These are phyloP conservation scores for Hemileccinum impolitum DNA, from an alignment of 768 basidiomycete genomes.

Conservation along the genomic window DNA sequence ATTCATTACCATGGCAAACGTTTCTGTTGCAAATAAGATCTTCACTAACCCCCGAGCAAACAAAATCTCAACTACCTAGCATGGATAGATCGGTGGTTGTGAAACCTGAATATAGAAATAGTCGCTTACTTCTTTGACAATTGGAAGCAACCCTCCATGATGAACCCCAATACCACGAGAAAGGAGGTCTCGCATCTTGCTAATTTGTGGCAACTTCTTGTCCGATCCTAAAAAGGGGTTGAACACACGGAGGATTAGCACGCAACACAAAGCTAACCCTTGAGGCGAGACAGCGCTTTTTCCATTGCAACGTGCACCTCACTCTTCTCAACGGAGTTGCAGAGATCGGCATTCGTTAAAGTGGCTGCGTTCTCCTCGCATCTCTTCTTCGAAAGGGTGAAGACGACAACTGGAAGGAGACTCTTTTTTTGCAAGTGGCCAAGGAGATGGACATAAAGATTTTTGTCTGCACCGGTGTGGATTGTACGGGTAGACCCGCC, in stretches of 20 bases:
- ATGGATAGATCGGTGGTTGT: constrained; percentile 7
- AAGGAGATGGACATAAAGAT: constrained; percentile 90
- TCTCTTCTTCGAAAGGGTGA: constrained; percentile 94
- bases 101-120: background rate
- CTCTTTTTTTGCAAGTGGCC: constrained; percentile 80
- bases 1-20: constrained; percentile 88
- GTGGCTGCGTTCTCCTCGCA: constrained; percentile 97
- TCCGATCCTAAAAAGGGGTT: constrained; percentile 64
- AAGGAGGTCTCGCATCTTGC: constrained; percentile 83
- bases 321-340: constrained; percentile 88
- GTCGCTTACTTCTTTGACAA: constrained; percentile 85
- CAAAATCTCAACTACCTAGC: constrained; percentile 89
- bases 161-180: constrained; percentile 95
- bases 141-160: constrained; percentile 92
- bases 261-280: constrained; percentile 52
- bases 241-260: background rate
- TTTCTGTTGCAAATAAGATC: constrained; percentile 96
- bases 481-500: constrained; percentile 53
- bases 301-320: constrained; percentile 95
- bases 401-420: constrained; percentile 91
- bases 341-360: constrained; percentile 84
- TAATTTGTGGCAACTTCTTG: constrained; percentile 89
- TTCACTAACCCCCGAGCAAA: constrained; percentile 96
- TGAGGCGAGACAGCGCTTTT: constrained; percentile 84
- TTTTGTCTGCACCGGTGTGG: constrained; percentile 76